Evolutionary conservation across 768 basidiomycete species (phyloP), one percentile per base, ranked within the genome.

Genomic region (Pleurotus sapidus): DNA sequence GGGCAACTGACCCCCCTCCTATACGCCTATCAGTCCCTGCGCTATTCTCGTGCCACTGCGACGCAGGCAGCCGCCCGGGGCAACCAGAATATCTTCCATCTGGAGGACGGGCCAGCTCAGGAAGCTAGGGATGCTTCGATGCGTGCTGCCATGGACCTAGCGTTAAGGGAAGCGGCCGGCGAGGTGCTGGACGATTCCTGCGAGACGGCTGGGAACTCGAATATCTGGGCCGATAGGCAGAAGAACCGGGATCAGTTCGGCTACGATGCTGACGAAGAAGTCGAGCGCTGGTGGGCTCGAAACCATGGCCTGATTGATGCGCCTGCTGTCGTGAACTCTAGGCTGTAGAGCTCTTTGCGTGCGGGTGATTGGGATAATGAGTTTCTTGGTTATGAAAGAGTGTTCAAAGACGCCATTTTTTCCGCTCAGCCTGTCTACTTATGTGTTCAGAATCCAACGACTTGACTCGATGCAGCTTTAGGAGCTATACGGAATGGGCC

Each of bases 141-240:
- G 83, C 71, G 70, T 9, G 57, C 51, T 1, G 82, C 80, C 23
- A 84, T 79, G 77, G 73, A 69, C 34, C 63, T 61, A 0, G 77
- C 76, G 55, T 59, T 75, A 30, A 55, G 62, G 57, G 63, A 64
- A 57, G 65, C 46, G 18, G 54, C 49, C 5, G 63, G 65, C 42
- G 55, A 60, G 34, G n/a, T 12, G 5, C 11, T 46, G 42, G 23
- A 49, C 46, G 27, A 45, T 25, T 25, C 59, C 58, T 49, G 57
- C 58, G 61, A 34, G 47, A 51, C 60, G 58, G 56, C 24, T 14
- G 71, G 72, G 23, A 82, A 77, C 60, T 70, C 74, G 56, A 85
- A 85, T 59, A 75, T 82, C 59, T 85, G 84, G 84, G 82, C 83
- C 4, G 84, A 86, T 64, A 75, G 72, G 62, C 68, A 65, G 50